These are phyloP conservation scores for Eragrostis tef DNA, from an alignment of 202 grass and related monocot species.

Conservation along the genomic window DNA sequence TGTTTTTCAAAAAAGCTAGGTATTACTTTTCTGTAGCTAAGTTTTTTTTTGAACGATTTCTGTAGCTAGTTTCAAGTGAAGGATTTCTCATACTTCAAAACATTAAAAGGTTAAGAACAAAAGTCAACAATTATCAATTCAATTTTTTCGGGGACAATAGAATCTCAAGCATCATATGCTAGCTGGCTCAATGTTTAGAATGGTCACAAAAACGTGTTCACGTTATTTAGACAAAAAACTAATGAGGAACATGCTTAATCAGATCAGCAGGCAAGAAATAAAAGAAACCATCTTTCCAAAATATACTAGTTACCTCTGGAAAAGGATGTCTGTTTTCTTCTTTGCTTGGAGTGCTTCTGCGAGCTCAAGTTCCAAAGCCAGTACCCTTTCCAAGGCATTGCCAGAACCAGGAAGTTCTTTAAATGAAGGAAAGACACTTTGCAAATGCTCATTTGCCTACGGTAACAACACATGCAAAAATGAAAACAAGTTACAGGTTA, in stretches of 20 bases:
- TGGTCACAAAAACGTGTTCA: neutral
- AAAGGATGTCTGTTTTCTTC: slow-evolving; percentile 68
- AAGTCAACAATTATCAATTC: slow-evolving; percentile 5
- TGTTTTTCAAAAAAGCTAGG: neutral
- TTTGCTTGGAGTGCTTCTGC: slow-evolving; percentile 82
- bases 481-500: slow-evolving; percentile 18
- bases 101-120: slow-evolving; percentile 15
- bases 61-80: too few species aligned
- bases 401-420: slow-evolving; percentile 86
- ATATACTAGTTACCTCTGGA: slow-evolving; percentile 70
- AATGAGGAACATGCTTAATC: neutral
- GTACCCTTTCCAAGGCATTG: slow-evolving; percentile 90
- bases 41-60: too few species aligned
- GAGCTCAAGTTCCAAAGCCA: slow-evolving; percentile 88
- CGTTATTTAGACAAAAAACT: neutral
- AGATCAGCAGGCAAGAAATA: slow-evolving; percentile 37
- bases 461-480: slow-evolving; percentile 37
- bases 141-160: neutral
- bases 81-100: too few species aligned
- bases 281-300: neutral
- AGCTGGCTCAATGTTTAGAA: neutral
- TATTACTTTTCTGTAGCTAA: too few species aligned
- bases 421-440: slow-evolving; percentile 77
- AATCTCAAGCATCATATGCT: neutral
- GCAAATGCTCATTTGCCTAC: slow-evolving; percentile 93